Percentiles rank a stretch among this genome's conserved stretches.
Evolutionary conservation across 495 filamentous ascomycete genomes (phyloP).

Genomic region (Lophium mytilinum): DNA sequence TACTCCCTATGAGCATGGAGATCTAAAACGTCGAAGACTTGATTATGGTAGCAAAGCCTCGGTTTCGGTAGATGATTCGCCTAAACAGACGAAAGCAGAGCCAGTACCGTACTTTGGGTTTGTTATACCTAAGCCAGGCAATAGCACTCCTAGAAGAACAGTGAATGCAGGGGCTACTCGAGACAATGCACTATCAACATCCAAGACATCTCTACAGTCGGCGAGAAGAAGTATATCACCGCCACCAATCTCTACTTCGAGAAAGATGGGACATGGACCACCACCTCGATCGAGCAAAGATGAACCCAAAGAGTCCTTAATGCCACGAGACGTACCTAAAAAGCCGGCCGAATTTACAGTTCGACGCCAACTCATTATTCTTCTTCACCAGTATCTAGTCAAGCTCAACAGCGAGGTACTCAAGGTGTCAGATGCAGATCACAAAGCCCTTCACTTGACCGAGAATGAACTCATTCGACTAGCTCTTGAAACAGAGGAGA

Average conservation of each 20-base stretch:
- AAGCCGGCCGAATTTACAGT: conserved; percentile 62
- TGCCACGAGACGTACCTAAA: conserved; percentile 68
- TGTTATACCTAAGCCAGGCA: neutral
- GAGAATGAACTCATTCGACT: conserved; percentile 64
- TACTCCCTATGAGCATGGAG: neutral
- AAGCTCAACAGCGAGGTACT: conserved; percentile 54
- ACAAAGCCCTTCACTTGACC: conserved; percentile 52
- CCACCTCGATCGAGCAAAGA: neutral
- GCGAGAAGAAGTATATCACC: neutral
- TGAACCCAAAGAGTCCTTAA: conserved; percentile 45
- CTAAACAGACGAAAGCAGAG: neutral
- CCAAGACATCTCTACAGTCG: neutral
- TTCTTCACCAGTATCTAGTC: conserved; percentile 66
- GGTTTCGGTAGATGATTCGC: neutral
- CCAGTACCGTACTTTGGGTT: neutral
- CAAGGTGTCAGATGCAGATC: conserved; percentile 45
- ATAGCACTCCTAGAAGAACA: neutral
- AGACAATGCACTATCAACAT: neutral
- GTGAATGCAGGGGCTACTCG: neutral
- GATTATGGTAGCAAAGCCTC: neutral
- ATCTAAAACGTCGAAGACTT: neutral
- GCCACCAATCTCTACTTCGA: neutral
- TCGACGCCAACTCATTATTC: conserved; percentile 57
- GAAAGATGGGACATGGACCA: neutral
- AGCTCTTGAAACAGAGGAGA: conserved; percentile 80